Percentiles rank a stretch among this genome's conserved stretches.
These are phyloP conservation scores for Tetracladium marchalianum DNA, from an alignment of 495 filamentous ascomycete species.

Conservation along the genomic window DNA sequence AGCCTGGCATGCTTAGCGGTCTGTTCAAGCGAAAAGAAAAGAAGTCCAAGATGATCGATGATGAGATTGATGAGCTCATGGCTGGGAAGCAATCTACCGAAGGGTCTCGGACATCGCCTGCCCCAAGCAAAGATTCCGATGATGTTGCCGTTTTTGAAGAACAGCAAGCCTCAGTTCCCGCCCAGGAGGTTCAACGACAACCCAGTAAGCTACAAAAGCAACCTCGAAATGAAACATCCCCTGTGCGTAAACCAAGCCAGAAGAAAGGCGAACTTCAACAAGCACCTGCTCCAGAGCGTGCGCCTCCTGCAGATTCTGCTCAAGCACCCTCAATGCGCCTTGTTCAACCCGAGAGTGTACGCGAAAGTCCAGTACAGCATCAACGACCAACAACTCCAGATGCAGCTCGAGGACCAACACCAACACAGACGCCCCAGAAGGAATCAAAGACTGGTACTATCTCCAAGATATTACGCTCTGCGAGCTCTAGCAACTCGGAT, in stretches of 20 bases:
- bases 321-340: constrained; percentile 47
- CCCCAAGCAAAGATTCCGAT: constrained; percentile 20
- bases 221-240: constrained; percentile 41
- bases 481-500: constrained; percentile 24
- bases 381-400: constrained; percentile 19
- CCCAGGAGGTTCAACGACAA: constrained; percentile 39
- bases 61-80: constrained; percentile 31
- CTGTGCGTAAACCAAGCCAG: constrained; percentile 31
- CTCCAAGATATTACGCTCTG: constrained; percentile 24
- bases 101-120: constrained; percentile 12
- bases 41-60: constrained; percentile 42
- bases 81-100: constrained; percentile 26
- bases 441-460: constrained; percentile 18
- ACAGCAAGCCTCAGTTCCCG: constrained; percentile 15
- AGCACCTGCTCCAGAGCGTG: constrained; percentile 13
- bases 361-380: constrained; percentile 27
- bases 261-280: constrained; percentile 29
- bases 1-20: constrained; percentile 81
- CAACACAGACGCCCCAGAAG: constrained; percentile 1
- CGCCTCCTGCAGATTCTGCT: constrained; percentile 25
- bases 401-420: constrained; percentile 8
- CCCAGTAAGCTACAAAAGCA: constrained; percentile 71
- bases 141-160: constrained; percentile 11
- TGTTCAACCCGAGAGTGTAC: constrained; percentile 44
- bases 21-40: constrained; percentile 95